A percentile compares a stretch with the other conserved stretches of the same genome.
phyloP scores from a whole-genome alignment of 495 filamentous ascomycete species.

The Neurospora pannonica region DNA sequence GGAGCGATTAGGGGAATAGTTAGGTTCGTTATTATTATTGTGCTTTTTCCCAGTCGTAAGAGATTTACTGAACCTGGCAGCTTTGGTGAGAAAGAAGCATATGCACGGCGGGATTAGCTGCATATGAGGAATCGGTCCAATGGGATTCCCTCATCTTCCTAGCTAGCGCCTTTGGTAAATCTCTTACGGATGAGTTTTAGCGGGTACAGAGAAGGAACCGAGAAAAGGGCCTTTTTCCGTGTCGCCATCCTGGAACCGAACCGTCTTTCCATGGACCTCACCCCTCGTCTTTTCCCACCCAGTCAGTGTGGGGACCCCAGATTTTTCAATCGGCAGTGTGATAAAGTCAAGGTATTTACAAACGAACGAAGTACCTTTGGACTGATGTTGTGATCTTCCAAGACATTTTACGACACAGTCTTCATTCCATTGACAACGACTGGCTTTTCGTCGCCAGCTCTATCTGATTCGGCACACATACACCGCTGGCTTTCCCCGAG shows the following conservation, averaged over 20 bases:
- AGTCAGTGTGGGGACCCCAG: not conserved
- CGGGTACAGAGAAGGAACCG: not conserved
- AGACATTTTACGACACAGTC: not conserved
- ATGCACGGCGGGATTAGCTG: not conserved
- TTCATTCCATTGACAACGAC: not conserved
- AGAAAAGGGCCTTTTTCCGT: not conserved
- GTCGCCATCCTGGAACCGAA: not conserved
- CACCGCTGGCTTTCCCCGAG: not conserved
- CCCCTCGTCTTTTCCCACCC: not conserved
- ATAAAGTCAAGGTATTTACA: not conserved
- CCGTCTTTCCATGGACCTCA: not conserved
- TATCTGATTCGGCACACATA: not conserved
- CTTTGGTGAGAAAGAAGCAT: too few species aligned
- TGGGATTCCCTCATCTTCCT: too few species aligned
- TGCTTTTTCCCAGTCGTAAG: too few species aligned
- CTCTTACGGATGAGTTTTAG: too few species aligned
- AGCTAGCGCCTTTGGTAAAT: too few species aligned
- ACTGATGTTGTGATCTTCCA: not conserved
- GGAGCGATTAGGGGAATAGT: too few species aligned
- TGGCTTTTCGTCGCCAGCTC: not conserved
- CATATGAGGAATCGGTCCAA: too few species aligned
- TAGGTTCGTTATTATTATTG: too few species aligned
- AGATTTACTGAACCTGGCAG: too few species aligned
- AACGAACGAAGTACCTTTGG: not conserved
- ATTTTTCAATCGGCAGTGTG: not conserved